These are phyloP conservation scores for Yarrowia galli DNA, from an alignment of 1,139 yeast species.

Conservation along the genomic window DNA sequence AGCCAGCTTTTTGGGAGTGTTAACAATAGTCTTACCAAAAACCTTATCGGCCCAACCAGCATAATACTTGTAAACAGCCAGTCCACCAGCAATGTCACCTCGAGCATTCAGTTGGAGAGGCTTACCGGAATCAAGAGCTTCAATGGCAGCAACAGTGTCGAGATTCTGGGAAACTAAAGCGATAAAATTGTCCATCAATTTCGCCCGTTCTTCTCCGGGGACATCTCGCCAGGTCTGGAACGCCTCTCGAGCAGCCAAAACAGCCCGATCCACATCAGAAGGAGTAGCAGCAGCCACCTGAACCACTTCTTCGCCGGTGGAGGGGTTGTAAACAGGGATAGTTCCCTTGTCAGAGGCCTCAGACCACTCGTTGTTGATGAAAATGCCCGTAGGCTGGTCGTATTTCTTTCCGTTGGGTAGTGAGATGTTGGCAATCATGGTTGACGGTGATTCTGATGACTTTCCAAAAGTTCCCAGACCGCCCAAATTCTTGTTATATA, in stretches of 20 bases:
- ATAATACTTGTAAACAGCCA: constrained; percentile 68
- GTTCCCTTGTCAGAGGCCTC: constrained; percentile 59
- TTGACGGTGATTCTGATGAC: no score
- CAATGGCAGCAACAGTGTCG: constrained; percentile 62
- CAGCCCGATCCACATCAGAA: constrained; percentile 80
- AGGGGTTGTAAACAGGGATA: constrained; percentile 67
- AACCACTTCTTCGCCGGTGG: constrained; percentile 72
- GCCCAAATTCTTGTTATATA: no score
- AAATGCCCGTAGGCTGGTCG: constrained; percentile 58
- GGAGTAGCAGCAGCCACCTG: constrained; percentile 70
- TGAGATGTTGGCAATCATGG: neutral
- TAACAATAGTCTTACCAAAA: constrained; percentile 74
- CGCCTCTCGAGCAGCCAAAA: constrained; percentile 72
- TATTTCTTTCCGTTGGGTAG: constrained; percentile 34
- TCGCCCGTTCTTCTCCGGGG: constrained; percentile 59
- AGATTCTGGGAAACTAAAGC: constrained; percentile 60
- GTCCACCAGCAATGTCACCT: constrained; percentile 66
- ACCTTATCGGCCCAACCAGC: constrained; percentile 92
- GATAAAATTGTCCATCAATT: constrained; percentile 59
- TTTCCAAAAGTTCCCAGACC: no score
- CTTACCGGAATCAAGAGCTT: constrained; percentile 72
- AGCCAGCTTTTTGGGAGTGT: constrained; percentile 66
- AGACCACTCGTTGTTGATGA: constrained; percentile 67
- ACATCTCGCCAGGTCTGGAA: constrained; percentile 59
- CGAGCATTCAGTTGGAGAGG: constrained; percentile 55